Evolutionary conservation across 164 flowering plant genomes (phyloP).

Genomic region (Kalanchoe fedtschenkoi): DNA sequence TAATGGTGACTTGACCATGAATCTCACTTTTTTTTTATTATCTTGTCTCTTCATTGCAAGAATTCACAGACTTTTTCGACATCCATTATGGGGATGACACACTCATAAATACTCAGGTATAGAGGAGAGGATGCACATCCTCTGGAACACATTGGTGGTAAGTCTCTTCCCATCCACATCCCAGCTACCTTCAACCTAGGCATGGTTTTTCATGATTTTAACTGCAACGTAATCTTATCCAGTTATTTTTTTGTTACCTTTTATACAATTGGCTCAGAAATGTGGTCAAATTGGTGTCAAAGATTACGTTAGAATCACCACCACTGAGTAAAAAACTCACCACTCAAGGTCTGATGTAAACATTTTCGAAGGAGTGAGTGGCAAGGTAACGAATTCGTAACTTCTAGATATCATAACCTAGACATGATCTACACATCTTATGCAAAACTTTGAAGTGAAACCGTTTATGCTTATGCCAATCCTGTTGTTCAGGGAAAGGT

Average conservation of each 20-base stretch:
- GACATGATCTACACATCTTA: not conserved
- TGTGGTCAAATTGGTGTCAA: constrained; percentile 74
- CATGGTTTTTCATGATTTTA: not conserved
- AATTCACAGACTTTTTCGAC: no score
- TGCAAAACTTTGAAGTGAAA: not conserved
- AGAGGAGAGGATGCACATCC: constrained; percentile 95
- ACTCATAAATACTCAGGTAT: constrained; percentile 37
- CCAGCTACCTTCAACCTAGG: no score
- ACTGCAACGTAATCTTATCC: not conserved
- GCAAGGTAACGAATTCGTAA: constrained; percentile 47
- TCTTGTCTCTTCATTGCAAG: not conserved
- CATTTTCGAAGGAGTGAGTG: constrained; percentile 72
- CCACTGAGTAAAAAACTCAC: constrained; percentile 75
- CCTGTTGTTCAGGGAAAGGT: constrained; percentile 62
- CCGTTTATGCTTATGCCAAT: not conserved
- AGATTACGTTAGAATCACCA: constrained; percentile 80
- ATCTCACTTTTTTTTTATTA: not conserved
- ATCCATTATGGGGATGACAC: not conserved
- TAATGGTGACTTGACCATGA: constrained; percentile 49
- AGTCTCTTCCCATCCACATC: constrained; percentile 9
- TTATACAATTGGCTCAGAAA: constrained; percentile 36
- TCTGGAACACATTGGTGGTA: constrained; percentile 97
- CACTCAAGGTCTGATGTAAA: constrained; percentile 83
- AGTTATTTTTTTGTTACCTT: not conserved
- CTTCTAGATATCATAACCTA: no score